A percentile compares a stretch with the other conserved stretches of the same genome.
phyloP scores from a whole-genome alignment of 2,329 filamentous ascomycete genomes.

The Aspergillus costaricaensis region DNA sequence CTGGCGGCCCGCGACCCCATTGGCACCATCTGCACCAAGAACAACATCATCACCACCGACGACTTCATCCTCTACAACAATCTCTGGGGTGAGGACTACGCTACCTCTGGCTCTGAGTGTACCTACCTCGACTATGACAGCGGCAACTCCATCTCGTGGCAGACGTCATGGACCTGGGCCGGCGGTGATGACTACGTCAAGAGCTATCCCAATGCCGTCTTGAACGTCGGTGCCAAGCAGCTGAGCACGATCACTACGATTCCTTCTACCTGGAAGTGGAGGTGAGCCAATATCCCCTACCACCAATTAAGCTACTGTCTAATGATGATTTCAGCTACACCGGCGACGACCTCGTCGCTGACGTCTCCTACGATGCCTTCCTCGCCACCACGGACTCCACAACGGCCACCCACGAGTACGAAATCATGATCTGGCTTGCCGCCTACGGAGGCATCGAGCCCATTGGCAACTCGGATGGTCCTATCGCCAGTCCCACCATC shows the following conservation, averaged over 20 bases:
- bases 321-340: constrained; percentile 39
- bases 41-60: constrained; percentile 33
- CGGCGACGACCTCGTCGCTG: constrained; percentile 49
- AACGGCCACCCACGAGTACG: constrained; percentile 50
- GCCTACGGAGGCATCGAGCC: constrained; percentile 55
- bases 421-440: constrained; percentile 64
- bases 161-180: constrained; percentile 44
- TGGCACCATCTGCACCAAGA: constrained; percentile 5
- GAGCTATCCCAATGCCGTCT: constrained; percentile 35
- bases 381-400: constrained; percentile 52
- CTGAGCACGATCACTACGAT: constrained; percentile 35
- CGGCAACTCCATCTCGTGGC: constrained; percentile 36
- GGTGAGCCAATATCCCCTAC: constrained; percentile 9
- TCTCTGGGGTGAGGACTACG: constrained; percentile 45
- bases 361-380: constrained; percentile 56
- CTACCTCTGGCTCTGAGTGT: constrained; percentile 39
- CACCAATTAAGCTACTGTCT: not conserved
- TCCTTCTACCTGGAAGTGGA: constrained; percentile 45
- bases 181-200: constrained; percentile 42
- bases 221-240: constrained; percentile 10
- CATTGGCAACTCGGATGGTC: constrained; percentile 55
- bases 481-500: constrained; percentile 54
- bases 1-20: constrained; percentile 2
- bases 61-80: constrained; percentile 52
- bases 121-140: constrained; percentile 38